These are phyloP conservation scores for Hansfordia pulvinata DNA, from an alignment of 2,329 filamentous ascomycete genomes.

Conservation along the genomic window DNA sequence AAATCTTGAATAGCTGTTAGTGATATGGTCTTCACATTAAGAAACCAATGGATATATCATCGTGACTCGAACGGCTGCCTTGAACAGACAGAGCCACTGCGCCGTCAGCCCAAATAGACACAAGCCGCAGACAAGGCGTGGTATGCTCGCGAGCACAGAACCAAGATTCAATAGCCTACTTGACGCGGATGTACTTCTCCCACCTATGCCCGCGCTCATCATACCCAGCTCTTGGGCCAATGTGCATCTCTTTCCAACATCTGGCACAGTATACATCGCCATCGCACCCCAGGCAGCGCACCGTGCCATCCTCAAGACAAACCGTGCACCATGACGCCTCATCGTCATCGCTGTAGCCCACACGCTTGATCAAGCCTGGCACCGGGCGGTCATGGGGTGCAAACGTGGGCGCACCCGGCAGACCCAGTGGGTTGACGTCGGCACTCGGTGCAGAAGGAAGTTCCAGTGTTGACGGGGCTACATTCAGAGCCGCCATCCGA, in stretches of 20 bases:
- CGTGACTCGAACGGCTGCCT: too few species aligned
- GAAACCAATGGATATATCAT: too few species aligned
- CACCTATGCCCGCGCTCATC: slow-evolving; percentile 60
- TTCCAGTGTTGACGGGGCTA: not conserved
- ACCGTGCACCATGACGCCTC: slow-evolving; percentile 69
- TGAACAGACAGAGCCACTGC: too few species aligned
- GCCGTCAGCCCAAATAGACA: too few species aligned
- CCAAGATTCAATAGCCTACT: not conserved
- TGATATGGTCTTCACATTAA: too few species aligned
- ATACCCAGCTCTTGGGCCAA: slow-evolving; percentile 51
- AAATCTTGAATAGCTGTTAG: too few species aligned
- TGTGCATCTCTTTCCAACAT: slow-evolving; percentile 75
- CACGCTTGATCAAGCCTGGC: slow-evolving; percentile 23
- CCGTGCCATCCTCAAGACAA: slow-evolving; percentile 63
- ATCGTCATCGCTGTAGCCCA: slow-evolving; percentile 52
- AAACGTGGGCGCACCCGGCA: slow-evolving; percentile 2
- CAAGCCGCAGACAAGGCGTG: too few species aligned
- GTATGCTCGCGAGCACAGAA: slow-evolving; percentile 3
- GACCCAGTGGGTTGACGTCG: slow-evolving; percentile 1
- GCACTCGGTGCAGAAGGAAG: too few species aligned
- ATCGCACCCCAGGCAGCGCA: slow-evolving; percentile 61
- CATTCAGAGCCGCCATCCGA: slow-evolving; percentile 37
- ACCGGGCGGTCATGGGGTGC: slow-evolving; percentile 20
- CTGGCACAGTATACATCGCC: slow-evolving; percentile 59
- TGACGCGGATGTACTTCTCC: slow-evolving; percentile 34